Base-by-base conservation (phyloP, 768 basidiomycete genomes). In the Kwoniella pini region DNA sequence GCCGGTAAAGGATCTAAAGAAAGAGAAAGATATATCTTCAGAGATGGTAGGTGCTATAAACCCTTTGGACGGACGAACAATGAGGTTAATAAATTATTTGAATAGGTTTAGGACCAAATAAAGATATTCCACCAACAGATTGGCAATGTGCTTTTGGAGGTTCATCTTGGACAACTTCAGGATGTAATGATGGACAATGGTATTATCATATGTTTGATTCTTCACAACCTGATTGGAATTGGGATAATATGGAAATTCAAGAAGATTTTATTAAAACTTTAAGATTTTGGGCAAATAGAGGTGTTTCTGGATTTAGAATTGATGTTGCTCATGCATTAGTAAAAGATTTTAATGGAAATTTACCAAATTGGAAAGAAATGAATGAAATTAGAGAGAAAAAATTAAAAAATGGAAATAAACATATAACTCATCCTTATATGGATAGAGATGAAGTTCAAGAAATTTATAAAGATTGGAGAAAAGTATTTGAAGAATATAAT, bases 141-240 rank as follows among this genome's bases (percentile, higher is more conserved):
- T 74, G 72, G 72, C 31, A 54, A 19, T 63, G 58, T 22, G 31
- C 57, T 7, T 74, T 74, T 38, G 72, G 70, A 21, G 72, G 72
- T 4, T 46, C 70, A 11, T 63, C 72, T 15, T 74, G 72, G 72
- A 52, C 64, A 17, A 67, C 70, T 30, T 57, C 57, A 15, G 67
- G 67, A 21, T 27, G 36, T 9, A 38, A 51, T 13, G 69, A 69
- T 42, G 72, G 72, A 31, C 72, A 74, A 59, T 74, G 46, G 49
- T 74, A 71, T 43, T 63, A 65, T n/a, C 70, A 71, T 52, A 40
- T 69, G 39, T 74, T 71, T 58, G 70, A 71, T 59, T 56, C 61
- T 6, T 69, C 68, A 17, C 72, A 74, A 50, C 72, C 72, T 33
- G 72, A 74, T 50, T 69, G 62, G 45, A 69, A 74, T 53, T 74